Base-by-base conservation (phyloP, 1,139 yeast species). In the Yamadazyma trypodendri region DNA sequence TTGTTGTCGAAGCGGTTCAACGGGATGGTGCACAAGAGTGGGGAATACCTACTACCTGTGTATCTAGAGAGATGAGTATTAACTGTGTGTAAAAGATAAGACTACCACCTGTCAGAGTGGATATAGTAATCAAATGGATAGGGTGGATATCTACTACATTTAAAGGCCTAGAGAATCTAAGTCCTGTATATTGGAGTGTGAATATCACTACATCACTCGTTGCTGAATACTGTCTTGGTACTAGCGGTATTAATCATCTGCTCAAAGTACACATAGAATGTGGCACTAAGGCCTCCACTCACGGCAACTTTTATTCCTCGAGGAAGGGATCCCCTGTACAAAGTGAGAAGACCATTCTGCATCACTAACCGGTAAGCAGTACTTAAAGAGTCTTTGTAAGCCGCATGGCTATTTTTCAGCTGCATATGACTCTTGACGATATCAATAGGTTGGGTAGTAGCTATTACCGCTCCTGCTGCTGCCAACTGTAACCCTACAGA, bases 391-490 rank as follows among this genome's bases (percentile, higher is more conserved):
- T 86, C 90, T 36, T 77, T 77, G 57, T 84, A 85, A 3, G 79
- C 55, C 23, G 71, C 60, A 43, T 76, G 69, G 10, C 82, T 83
- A 55, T 84, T 78, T 45, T 81, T 79, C 59, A 89, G 79, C 60
- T 90, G 97, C 78, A 89, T 79, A 55, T 96, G 78, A 1, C 96
- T 81, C 61, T 92, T 92, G 36, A 90, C 65, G 4, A 89, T 89
- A 63, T 92, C 98, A 15, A 92, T 66, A 0, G 98, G 98, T 61
- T 90, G 97, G 0, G 97, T 90, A 0, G 79, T 68, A 0, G 78
- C 76, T 4, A 88, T 86, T 18, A 88, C 95, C 0, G 80, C 86
- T 35, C 66, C 61, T 24, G 80, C 83, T 28, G 80, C 77, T 1
- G 77, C 60, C 7, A 78, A 54, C 35, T 86, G 86, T 40, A 72